A percentile compares a stretch with the other conserved stretches of the same genome.
These are phyloP conservation scores for Isabelozyma rhagii DNA, from an alignment of 805 yeast genomes.

Conservation along the genomic window DNA sequence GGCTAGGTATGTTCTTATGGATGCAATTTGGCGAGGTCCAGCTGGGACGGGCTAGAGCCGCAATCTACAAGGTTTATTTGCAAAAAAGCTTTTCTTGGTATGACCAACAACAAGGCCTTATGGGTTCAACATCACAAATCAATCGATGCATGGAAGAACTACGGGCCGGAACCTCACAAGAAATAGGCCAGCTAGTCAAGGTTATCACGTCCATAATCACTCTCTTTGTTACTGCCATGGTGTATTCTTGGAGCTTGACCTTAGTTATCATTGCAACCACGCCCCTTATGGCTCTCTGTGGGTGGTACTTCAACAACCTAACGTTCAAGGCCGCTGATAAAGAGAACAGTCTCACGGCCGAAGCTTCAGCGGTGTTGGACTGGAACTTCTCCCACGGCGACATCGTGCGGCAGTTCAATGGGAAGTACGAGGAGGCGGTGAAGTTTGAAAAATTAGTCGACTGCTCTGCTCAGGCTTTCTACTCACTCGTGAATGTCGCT, in stretches of 20 bases:
- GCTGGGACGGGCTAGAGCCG: slow-evolving; percentile 51
- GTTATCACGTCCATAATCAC: slow-evolving; percentile 52
- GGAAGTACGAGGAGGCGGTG: slow-evolving; percentile 49
- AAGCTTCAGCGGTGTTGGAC: slow-evolving; percentile 58
- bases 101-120: slow-evolving; percentile 47
- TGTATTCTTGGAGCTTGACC: slow-evolving; percentile 82
- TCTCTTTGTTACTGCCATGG: slow-evolving; percentile 61
- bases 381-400: slow-evolving; percentile 66
- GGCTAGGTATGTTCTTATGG: slow-evolving; percentile 62
- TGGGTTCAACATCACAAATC: slow-evolving; percentile 63
- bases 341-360: slow-evolving; percentile 58
- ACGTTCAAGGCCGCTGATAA: slow-evolving; percentile 46
- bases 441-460: slow-evolving; percentile 39
- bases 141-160: slow-evolving; percentile 75
- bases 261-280: slow-evolving; percentile 69
- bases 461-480: slow-evolving; percentile 36
- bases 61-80: slow-evolving; percentile 44
- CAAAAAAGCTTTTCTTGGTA: slow-evolving; percentile 56
- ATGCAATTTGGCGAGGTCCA: slow-evolving; percentile 70
- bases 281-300: slow-evolving; percentile 59
- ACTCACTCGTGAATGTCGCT: slow-evolving; percentile 44
- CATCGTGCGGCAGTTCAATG: slow-evolving; percentile 60
- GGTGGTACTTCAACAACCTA: slow-evolving; percentile 48
- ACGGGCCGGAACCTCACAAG: slow-evolving; percentile 65
- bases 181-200: slow-evolving; percentile 55